Evolutionary conservation across 2,329 filamentous ascomycete genomes (phyloP).

Genomic region (Capronia coronata): DNA sequence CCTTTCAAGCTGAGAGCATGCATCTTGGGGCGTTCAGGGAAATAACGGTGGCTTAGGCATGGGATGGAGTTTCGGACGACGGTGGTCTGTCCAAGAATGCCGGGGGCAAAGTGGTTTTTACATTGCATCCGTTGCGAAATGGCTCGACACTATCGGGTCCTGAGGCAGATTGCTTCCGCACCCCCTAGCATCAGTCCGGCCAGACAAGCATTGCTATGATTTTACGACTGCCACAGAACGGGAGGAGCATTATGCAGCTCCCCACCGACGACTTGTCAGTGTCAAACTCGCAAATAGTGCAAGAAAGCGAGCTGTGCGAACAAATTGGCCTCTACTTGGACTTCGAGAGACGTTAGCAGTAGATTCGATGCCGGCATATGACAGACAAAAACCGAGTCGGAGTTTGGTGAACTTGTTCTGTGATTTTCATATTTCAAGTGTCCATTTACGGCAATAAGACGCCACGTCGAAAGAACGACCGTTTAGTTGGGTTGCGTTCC

Average conservation of each 20-base stretch:
- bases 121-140: not conserved
- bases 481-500: not conserved
- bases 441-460: not conserved
- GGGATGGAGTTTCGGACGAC: not conserved
- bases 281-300: no score
- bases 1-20: not conserved
- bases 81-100: not conserved
- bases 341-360: no score
- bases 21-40: conserved; percentile 1
- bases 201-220: not conserved
- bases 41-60: not conserved
- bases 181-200: not conserved
- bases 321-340: no score
- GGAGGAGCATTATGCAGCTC: not conserved
- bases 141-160: not conserved
- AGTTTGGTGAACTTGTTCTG: not conserved
- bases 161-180: not conserved
- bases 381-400: not conserved
- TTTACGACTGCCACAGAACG: not conserved
- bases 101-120: not conserved
- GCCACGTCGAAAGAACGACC: not conserved
- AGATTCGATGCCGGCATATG: no score
- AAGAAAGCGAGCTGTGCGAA: no score
- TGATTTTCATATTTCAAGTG: not conserved
- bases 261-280: not conserved